Base-by-base conservation (phyloP, 352 stramenopile species). In the Pythium inflatum region DNA sequence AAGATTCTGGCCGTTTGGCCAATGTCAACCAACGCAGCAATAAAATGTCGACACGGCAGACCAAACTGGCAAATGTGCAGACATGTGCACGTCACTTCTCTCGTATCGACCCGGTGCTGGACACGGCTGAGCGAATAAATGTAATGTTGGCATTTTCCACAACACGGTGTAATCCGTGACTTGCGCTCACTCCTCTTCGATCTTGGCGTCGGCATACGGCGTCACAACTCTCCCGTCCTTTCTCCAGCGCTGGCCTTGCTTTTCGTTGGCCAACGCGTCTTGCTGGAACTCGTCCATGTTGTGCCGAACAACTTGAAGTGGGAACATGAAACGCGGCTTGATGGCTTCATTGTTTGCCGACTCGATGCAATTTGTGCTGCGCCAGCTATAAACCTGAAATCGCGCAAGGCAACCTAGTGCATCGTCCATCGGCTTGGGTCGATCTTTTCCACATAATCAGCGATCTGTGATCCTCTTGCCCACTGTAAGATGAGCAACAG, bases 401-500 rank as follows among this genome's bases (percentile, higher is more conserved):
- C 34, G 8, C 14, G 34, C 34, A 41, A 14, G 34, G 34, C 8
- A 8, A 14, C 34, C 8, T 8, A 14, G 14, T 41, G 34, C 34
- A 41, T 41, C 34, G 14, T 14, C 34, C 34, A 41, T 41, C 14
- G 8, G 8, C 14, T 14, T 41, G 34, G 34, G 8, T 8, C 34
- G 34, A 41, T 41, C 34, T 41, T 8, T 41, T 8, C 34, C 8
- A 41, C 14, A 41, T 41, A 41, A 8, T 41, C 34, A 14, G 34
- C 8, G 34, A 41, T 14, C 34, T 14, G 34, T 41, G 34, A 86
- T 48, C n/a, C 41, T 48, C 41, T 48, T 48, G 41, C 41, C 41
- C 9, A 48, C 9, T 18, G 11, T 81, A 45, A 75, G 79, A 5
- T 57, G 59, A 18, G 79, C 69, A 30, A 86, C 79, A 28, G 67